A percentile compares a stretch with the other conserved stretches of the same genome.
These are phyloP conservation scores for Teratosphaeria destructans DNA, from an alignment of 2,329 filamentous ascomycete species.

Conservation along the genomic window DNA sequence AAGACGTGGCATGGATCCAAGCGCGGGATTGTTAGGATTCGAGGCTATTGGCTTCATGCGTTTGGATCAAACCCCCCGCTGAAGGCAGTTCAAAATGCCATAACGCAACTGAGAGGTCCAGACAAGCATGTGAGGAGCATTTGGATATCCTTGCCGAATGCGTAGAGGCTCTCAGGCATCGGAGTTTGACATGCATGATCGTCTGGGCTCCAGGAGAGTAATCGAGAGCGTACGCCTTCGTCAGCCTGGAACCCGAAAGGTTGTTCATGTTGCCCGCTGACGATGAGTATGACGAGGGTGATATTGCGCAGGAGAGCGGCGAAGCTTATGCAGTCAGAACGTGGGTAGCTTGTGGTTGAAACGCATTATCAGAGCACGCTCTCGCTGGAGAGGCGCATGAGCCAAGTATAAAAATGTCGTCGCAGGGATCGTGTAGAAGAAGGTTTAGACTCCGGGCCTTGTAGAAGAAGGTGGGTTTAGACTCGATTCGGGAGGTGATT, in stretches of 20 bases:
- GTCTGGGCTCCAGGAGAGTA: not conserved
- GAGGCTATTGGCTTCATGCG: not conserved
- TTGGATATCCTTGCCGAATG: not conserved
- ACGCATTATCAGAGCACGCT: too few species aligned
- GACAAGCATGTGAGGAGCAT: not conserved
- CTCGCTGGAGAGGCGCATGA: too few species aligned
- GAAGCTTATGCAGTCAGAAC: too few species aligned
- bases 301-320: too few species aligned
- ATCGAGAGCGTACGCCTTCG: not conserved
- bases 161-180: too few species aligned
- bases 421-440: too few species aligned
- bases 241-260: not conserved
- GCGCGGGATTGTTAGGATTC: not conserved
- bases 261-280: not conserved
- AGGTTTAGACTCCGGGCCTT: too few species aligned
- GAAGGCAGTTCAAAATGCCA: not conserved
- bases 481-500: too few species aligned
- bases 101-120: not conserved
- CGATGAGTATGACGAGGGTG: not conserved
- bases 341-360: not conserved
- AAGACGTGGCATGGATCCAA: not conserved
- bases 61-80: not conserved
- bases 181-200: not conserved
- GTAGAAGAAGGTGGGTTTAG: too few species aligned
- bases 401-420: too few species aligned